Percentiles rank a stretch among this genome's conserved stretches.
These are phyloP conservation scores for Penicillium corylophilum DNA, from an alignment of 2,329 filamentous ascomycete genomes.

Conservation along the genomic window DNA sequence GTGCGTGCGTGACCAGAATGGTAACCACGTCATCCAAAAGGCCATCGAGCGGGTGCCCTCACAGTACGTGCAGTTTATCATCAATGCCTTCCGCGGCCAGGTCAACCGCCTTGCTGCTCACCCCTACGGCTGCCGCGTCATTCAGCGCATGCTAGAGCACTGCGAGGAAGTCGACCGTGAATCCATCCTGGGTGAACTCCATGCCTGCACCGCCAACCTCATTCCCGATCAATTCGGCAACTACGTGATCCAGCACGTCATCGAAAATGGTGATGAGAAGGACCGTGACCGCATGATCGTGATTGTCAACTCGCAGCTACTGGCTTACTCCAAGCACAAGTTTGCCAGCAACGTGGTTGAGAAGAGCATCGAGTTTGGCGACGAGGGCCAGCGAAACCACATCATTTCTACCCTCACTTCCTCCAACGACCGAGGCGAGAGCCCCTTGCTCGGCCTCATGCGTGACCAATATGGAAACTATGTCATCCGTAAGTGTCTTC, in stretches of 20 bases:
- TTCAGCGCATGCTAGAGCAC: constrained; percentile 86
- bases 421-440: constrained; percentile 63
- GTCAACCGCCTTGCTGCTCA: constrained; percentile 74
- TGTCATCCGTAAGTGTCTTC: constrained; percentile 75
- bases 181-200: constrained; percentile 74
- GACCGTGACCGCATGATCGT: constrained; percentile 72
- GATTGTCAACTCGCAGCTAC: constrained; percentile 68
- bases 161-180: constrained; percentile 70
- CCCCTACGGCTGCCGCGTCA: constrained; percentile 84
- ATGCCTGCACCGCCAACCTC: constrained; percentile 67
- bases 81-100: constrained; percentile 73
- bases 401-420: constrained; percentile 66
- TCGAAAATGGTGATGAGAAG: constrained; percentile 70
- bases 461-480: constrained; percentile 94
- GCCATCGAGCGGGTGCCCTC: constrained; percentile 78
- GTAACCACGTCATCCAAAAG: constrained; percentile 96
- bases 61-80: constrained; percentile 79
- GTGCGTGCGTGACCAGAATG: constrained; percentile 83
- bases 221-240: constrained; percentile 91
- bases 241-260: constrained; percentile 92
- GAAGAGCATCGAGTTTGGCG: constrained; percentile 76
- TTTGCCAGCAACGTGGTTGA: constrained; percentile 97
- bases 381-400: constrained; percentile 64
- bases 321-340: constrained; percentile 86
- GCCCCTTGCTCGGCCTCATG: constrained; percentile 73